Evolutionary conservation across 148 eudicot genomes (phyloP), one percentile per base, ranked within the genome.

Genomic region (Camellia japonica): DNA sequence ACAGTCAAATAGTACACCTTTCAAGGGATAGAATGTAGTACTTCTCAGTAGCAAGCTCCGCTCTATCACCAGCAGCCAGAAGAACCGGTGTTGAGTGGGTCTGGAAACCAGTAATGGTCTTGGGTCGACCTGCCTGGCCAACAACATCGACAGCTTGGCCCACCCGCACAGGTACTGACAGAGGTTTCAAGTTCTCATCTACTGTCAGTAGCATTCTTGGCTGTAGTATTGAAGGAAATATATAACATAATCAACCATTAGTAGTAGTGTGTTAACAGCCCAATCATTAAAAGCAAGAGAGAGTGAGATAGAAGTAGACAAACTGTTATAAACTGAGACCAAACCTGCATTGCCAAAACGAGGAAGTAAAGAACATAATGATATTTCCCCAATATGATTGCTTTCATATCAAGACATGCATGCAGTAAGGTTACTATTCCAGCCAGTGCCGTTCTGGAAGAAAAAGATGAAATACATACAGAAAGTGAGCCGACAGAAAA

Each of bases 61-160:
- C 99, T 83, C 99, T 82, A 68, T 96, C 98, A 42, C 99, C 98
- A 46, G 95, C 98, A 77, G 98, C 85, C 41, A 96, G 89, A 71
- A 96, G 95, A 75, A 92, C 98, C 0, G 99, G 99, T 76, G 99
- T 96, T 20, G 97, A 89, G 86, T 90, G 95, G 76, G 99, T 93
- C 83, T 92, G 99, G 87, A 96, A 96, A 55, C 99, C 99, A 0
- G 99, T 96, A 10, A 96, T 93, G 73, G 99, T 92, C 87, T 93
- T 96, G 54, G 98, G 98, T 41, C 95, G 89, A 74, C 99, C 98
- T 16, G 99, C 99, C 81, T 93, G 98, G 23, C 98, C 99, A 7
- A 93, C 99, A 77, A 96, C 97, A 85, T 96, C 99, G 78, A 96
- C 99, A 7, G 98, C 99, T 81, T 92, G 97, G 44, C 99, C 98